phyloP scores from a whole-genome alignment of 2,329 filamentous ascomycete genomes.

The Aureobasidium sp. region DNA sequence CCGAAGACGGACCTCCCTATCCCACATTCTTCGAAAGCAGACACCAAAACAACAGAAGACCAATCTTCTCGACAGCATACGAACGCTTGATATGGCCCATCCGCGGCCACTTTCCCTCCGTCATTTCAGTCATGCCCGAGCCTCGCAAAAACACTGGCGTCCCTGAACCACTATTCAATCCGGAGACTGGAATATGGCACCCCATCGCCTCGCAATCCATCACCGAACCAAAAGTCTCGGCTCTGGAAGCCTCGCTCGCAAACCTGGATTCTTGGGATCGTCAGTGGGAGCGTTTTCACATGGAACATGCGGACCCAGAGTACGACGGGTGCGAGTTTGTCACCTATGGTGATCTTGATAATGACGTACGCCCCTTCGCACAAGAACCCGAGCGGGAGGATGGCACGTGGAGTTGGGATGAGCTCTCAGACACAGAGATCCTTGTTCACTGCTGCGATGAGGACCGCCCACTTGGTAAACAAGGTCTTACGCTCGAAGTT shows the following conservation, averaged over 20 bases:
- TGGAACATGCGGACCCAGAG: not conserved
- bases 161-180: not conserved
- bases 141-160: not conserved
- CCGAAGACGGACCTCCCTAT: not conserved
- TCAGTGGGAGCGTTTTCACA: not conserved
- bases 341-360: not conserved
- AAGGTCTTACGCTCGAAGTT: not conserved
- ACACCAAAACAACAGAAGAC: not conserved
- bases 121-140: not conserved
- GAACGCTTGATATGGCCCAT: conserved; percentile 1
- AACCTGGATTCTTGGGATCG: not conserved
- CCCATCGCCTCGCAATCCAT: not conserved
- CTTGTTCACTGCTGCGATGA: not conserved
- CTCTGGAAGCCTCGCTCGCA: not conserved
- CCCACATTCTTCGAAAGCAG: not conserved
- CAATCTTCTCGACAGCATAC: not conserved
- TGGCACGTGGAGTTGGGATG: not conserved
- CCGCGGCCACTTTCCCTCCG: not conserved
- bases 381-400: not conserved
- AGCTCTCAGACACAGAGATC: not conserved
- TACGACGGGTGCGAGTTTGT: conserved; percentile 5
- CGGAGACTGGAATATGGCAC: not conserved
- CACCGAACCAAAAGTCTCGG: not conserved
- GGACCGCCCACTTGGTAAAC: not conserved
- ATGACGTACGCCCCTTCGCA: not conserved